Conservation (phyloP, 108 stramenopile species). For the Nitzschia sp. region DNA sequence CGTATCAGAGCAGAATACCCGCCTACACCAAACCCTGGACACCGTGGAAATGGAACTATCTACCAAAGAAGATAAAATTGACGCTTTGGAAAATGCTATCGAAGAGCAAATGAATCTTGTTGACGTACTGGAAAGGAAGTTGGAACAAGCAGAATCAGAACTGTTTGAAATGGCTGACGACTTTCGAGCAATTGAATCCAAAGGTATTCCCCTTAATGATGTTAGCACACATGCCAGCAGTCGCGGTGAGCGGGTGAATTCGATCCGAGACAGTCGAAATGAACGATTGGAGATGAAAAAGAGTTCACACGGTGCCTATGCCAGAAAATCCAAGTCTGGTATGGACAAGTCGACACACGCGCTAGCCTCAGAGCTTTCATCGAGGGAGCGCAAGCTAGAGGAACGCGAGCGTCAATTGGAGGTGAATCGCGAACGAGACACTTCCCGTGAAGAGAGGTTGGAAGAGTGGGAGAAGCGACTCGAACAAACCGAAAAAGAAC, state of each 20-base stretch:
- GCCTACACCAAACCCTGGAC: slow-evolving; percentile 17
- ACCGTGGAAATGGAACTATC: slow-evolving; percentile 16
- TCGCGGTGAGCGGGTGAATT: slow-evolving; percentile 2
- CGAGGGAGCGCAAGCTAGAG: slow-evolving; percentile 12
- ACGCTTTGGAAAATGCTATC: slow-evolving; percentile 23
- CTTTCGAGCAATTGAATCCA: slow-evolving; percentile 8
- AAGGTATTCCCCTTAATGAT: neutral
- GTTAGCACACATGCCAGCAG: neutral
- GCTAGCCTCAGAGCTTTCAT: slow-evolving; percentile 3
- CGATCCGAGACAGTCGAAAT: neutral
- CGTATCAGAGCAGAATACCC: slow-evolving; percentile 14
- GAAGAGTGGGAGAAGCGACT: slow-evolving; percentile 19
- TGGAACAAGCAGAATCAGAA: slow-evolving; percentile 30
- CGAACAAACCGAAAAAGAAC: slow-evolving; percentile 6
- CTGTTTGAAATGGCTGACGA: slow-evolving; percentile 27
- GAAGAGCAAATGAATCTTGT: slow-evolving; percentile 26
- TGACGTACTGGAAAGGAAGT: slow-evolving; percentile 19
- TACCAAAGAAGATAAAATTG: slow-evolving; percentile 20
- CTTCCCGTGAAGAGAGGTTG: slow-evolving; percentile 15
- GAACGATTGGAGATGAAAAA: slow-evolving; percentile 8
- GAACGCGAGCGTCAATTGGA: slow-evolving; percentile 2
- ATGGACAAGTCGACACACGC: slow-evolving; percentile 10
- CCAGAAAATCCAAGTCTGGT: neutral
- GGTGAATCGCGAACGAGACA: slow-evolving; percentile 6
- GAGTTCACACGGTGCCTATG: neutral